Evolutionary conservation across 208 protist genomes (phyloP), one percentile per base, ranked within the genome.

Genomic region (Crithidia fasciculata): DNA sequence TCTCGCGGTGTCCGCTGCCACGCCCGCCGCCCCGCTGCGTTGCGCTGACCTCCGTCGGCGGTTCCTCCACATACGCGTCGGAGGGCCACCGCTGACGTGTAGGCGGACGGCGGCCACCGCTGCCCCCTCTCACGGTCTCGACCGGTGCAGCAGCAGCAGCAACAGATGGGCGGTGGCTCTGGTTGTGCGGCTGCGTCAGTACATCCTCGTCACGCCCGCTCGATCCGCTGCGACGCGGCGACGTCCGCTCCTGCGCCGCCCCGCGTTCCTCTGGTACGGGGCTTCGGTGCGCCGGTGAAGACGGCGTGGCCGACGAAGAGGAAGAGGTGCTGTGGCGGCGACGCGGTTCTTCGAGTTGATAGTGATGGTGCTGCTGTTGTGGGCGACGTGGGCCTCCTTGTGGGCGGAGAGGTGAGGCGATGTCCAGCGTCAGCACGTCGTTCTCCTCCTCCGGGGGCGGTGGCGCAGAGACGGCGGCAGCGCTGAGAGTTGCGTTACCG

Each of bases 1-100:
- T 69, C 28, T 79, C 74, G 18, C 74, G 74, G 52, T 36, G 50
- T 36, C 64, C 50, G 52, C 39, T 44, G 47, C 60, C 49, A 12
- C 50, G 59, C 6, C 18, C 10, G 3, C 18, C 36, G 13, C 28
- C 28, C 28, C 60, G 74, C 59, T 63, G 66, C 8, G 60, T 58
- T 5, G 53, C 40, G 45, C 74, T 79, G 41, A 52, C 67, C 66
- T 79, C 74, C 10, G 74, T 79, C 2, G 67, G 74, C 5, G 74
- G 74, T 9, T 79, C 74, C 40, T 79, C 74, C 3, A 69, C 66
- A 61, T 79, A 79, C 8, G 74, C 74, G 45, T 79, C 74, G 43
- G 74, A 73, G 10, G 74, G 74, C 74, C 74, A 79, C 60, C 74
- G 74, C 28, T 69, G 74, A 0, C 67, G 68, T 16, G 54, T 12